phyloP scores from a whole-genome alignment of 495 filamentous ascomycete species.

The Penicillium cinerascens region DNA sequence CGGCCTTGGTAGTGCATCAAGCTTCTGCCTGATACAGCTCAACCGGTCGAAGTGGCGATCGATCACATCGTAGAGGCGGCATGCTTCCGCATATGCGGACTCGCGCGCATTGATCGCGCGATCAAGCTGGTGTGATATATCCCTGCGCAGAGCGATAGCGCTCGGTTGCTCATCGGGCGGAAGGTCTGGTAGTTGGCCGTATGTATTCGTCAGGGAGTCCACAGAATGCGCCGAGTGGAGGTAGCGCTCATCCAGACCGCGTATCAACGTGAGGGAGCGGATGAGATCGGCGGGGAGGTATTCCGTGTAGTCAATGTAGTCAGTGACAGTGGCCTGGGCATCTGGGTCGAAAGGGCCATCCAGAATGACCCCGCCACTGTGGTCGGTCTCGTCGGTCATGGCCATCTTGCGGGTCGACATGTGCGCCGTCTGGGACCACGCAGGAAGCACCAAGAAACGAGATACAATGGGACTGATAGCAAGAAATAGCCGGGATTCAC shows the following conservation, averaged over 20 bases:
- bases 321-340: slow-evolving; percentile 87
- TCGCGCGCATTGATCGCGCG: slow-evolving; percentile 72
- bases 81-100: slow-evolving; percentile 77
- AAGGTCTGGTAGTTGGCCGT: slow-evolving; percentile 65
- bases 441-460: background rate
- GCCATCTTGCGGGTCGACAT: slow-evolving; percentile 18
- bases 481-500: background rate
- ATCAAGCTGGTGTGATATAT: slow-evolving; percentile 71
- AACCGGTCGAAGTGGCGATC: slow-evolving; percentile 75
- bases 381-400: slow-evolving; percentile 39
- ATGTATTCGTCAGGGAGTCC: slow-evolving; percentile 68
- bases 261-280: slow-evolving; percentile 84
- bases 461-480: background rate
- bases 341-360: slow-evolving; percentile 71
- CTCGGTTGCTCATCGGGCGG: slow-evolving; percentile 52
- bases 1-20: slow-evolving; percentile 71
- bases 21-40: slow-evolving; percentile 73
- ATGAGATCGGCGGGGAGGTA: slow-evolving; percentile 91
- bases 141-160: slow-evolving; percentile 60
- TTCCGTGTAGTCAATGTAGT: slow-evolving; percentile 96
- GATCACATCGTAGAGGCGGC: slow-evolving; percentile 72
- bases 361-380: slow-evolving; percentile 45
- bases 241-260: slow-evolving; percentile 74
- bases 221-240: slow-evolving; percentile 60
- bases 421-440: slow-evolving; percentile 3